phyloP scores from a whole-genome alignment of 2,329 filamentous ascomycete species.

The Fusarium denticulatum region DNA sequence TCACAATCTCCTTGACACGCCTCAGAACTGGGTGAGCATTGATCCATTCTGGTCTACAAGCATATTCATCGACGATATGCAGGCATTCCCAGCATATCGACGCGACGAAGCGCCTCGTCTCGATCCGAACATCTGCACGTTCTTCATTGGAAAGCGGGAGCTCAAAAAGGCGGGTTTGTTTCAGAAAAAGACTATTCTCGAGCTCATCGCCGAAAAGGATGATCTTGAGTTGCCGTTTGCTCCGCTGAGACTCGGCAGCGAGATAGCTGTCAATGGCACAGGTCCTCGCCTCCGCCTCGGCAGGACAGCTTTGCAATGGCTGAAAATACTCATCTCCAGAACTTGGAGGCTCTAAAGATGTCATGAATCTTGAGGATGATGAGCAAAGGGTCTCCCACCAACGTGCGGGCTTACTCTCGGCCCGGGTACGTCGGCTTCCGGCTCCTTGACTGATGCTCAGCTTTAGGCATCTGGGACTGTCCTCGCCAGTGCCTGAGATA shows the following conservation, averaged over 20 bases:
- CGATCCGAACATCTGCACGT: not conserved
- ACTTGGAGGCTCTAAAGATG: not conserved
- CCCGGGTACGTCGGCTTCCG: too few relatives aligned
- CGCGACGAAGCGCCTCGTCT: not conserved
- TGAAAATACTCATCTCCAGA: accelerated
- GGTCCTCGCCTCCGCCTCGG: not conserved
- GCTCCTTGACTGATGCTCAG: too few relatives aligned
- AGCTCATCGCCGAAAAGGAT: not conserved
- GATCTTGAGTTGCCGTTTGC: not conserved
- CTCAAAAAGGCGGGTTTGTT: not conserved
- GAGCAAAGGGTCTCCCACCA: not conserved
- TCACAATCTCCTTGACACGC: not conserved
- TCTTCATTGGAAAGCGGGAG: not conserved
- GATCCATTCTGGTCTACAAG: not conserved
- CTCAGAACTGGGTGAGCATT: not conserved
- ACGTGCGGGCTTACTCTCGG: not conserved
- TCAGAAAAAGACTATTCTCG: not conserved
- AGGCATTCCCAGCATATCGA: not conserved
- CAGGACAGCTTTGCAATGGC: not conserved
- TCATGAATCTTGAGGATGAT: too few relatives aligned
- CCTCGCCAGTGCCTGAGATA: too few relatives aligned
- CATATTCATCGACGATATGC: not conserved
- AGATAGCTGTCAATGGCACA: not conserved
- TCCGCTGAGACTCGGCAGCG: not conserved
- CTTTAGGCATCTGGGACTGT: too few relatives aligned